Evolutionary conservation across 768 basidiomycete genomes (phyloP).

Genomic region (Albatrellus ellisii): DNA sequence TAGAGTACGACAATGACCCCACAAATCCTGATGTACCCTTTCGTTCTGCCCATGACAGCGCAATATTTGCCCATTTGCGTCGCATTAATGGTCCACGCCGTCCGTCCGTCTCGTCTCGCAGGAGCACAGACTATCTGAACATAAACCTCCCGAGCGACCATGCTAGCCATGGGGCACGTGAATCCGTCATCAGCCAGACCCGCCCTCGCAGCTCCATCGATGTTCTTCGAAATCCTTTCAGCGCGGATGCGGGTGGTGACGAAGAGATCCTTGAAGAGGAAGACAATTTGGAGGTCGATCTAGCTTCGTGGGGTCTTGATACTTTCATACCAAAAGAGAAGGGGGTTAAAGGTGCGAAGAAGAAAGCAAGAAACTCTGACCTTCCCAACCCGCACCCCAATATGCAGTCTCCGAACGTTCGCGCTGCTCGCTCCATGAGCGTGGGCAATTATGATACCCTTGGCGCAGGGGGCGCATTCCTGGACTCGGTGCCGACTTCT

Average conservation of each 20-base stretch:
- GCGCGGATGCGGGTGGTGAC: conserved; percentile 43
- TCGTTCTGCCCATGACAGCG: conserved; percentile 69
- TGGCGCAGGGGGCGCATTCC: conserved; percentile 32
- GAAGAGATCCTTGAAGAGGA: conserved; percentile 35
- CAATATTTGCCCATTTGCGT: conserved; percentile 73
- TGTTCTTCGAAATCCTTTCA: conserved; percentile 64
- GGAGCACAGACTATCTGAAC: conserved; percentile 50
- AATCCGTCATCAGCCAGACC: conserved; percentile 34
- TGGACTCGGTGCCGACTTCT: conserved; percentile 25
- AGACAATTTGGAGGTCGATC: conserved; percentile 58
- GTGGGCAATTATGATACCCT: conserved; percentile 47
- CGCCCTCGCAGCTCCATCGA: conserved; percentile 46
- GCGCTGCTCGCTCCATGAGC: conserved; percentile 44
- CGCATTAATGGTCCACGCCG: conserved; percentile 37
- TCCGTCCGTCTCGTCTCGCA: conserved; percentile 26
- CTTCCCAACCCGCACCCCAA: conserved; percentile 34
- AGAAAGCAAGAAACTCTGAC: conserved; percentile 23
- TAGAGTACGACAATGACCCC: conserved; percentile 87
- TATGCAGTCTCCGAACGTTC: conserved; percentile 7
- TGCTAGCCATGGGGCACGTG: conserved; percentile 18
- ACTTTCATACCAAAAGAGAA: conserved; percentile 64
- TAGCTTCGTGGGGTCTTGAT: conserved; percentile 77
- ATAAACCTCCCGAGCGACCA: conserved; percentile 54
- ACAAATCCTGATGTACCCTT: conserved; percentile 46
- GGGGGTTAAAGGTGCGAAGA: conserved; percentile 23